Evolutionary conservation across 2,329 filamentous ascomycete species (phyloP).

Genomic region (Colletotrichum destructivum): DNA sequence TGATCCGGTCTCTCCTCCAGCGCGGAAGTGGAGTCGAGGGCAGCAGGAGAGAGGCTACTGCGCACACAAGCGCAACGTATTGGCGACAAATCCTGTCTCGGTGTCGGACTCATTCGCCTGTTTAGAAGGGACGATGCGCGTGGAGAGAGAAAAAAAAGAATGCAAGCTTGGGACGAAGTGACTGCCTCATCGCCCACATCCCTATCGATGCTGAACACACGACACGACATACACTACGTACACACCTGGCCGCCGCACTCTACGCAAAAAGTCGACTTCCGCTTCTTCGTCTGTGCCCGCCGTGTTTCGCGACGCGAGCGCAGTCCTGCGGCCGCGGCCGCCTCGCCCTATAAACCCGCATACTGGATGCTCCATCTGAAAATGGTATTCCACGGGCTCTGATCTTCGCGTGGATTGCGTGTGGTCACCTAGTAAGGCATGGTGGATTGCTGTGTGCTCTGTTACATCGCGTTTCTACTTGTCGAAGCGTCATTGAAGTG

Average conservation of each 20-base stretch:
- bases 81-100: slow-evolving; percentile 34
- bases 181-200: background rate
- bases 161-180: slow-evolving; percentile 1
- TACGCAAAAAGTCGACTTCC: background rate
- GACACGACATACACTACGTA: too few relatives aligned
- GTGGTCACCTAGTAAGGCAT: slow-evolving; percentile 1
- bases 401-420: slow-evolving; percentile 34
- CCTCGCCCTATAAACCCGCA: background rate
- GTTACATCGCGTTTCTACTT: background rate
- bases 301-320: slow-evolving; percentile 9
- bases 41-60: background rate
- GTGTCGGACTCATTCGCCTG: slow-evolving; percentile 17
- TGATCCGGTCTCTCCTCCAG: slow-evolving; percentile 24
- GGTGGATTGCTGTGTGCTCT: slow-evolving; percentile 3
- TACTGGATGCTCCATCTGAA: slow-evolving; percentile 34
- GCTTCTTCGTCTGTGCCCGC: slow-evolving; percentile 14
- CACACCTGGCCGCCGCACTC: background rate
- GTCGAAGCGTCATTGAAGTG: slow-evolving; percentile 13
- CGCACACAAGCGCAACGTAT: slow-evolving; percentile 31
- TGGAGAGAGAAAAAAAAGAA: background rate
- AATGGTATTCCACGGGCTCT: background rate
- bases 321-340: background rate
- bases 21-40: background rate
- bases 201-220: background rate
- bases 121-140: slow-evolving; percentile 16